Base-by-base conservation (phyloP, 2,329 filamentous ascomycete species). In the Penicillium decumbens region DNA sequence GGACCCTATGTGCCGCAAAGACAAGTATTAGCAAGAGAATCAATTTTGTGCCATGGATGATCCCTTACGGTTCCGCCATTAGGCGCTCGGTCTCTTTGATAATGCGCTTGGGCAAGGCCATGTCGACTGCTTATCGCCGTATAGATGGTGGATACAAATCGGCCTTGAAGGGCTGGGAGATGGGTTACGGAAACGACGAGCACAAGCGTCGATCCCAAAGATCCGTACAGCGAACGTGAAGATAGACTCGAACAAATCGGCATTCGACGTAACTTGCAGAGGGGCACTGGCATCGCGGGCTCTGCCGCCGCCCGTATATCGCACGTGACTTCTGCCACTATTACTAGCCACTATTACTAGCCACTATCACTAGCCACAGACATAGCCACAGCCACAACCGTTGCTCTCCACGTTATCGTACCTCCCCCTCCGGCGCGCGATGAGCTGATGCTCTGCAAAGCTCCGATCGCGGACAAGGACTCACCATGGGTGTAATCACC, bases 71-170 rank as follows among this genome's bases (percentile, higher is more conserved):
- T 75, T 98, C 93, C 56, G 89, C 88, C 83, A 95, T 91, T 61
- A 98, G 81, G 67, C 93, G 85, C 76, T 98, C 92, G 18, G 93
- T 98, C 81, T 98, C 95, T 76, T 98, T 98, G 67, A 97, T 82
- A 67, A 98, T 98, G 68, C 93, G 82, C 80, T 98, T 98, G 28
- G 93, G 92, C 59, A 98, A 79, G 56, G 89, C 84, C 88, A 73
- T 73, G 52, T 60, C 60, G 50, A 53, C 47, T 53, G 50, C 54
- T 55, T 60, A 56, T 55, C 57, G 57, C 39, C 55, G 54, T 20
- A 38, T 45, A 45, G 49, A 47, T 23, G 30, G 44, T 47, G 27
- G 32, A 39, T 41, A 37, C 6, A 13, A 28, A 10, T 37, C 3
- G 33, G 4, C 15, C 15, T 45, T 13, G 12, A 39, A 41, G 7